These are phyloP conservation scores for Narthecium ossifragum DNA, from an alignment of 106 monocot genomes.

Conservation along the genomic window DNA sequence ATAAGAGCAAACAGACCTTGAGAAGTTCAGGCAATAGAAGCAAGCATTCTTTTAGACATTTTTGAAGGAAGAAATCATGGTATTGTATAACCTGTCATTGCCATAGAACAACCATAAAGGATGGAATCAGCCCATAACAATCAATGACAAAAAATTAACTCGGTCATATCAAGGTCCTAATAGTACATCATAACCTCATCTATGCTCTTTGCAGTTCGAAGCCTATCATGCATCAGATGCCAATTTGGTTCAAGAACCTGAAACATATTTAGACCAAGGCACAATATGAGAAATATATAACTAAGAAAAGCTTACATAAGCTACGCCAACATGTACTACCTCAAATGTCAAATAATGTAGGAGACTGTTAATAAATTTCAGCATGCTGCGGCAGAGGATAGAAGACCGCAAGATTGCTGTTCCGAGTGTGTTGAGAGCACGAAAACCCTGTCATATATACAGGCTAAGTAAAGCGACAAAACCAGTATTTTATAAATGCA, in stretches of 20 bases:
- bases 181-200: slow-evolving; percentile 62
- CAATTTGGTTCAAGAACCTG: slow-evolving; percentile 99
- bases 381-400: slow-evolving; percentile 91
- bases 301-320: neutral
- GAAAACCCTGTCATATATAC: slow-evolving; percentile 52
- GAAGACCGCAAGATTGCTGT: slow-evolving; percentile 76
- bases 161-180: neutral
- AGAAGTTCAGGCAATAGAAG: slow-evolving; percentile 83
- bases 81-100: slow-evolving; percentile 78
- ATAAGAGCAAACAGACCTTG: slow-evolving; percentile 35
- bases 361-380: slow-evolving; percentile 94
- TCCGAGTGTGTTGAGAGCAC: slow-evolving; percentile 58
- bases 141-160: neutral
- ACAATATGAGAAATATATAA: neutral
- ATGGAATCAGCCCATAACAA: neutral
- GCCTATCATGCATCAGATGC: slow-evolving; percentile 92
- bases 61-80: slow-evolving; percentile 92
- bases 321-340: slow-evolving; percentile 31
- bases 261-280: slow-evolving; percentile 6
- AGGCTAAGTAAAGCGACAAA: neutral
- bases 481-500: neutral
- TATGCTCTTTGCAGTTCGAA: slow-evolving; percentile 83
- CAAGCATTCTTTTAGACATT: slow-evolving; percentile 94
- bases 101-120: too few relatives aligned
- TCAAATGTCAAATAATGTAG: slow-evolving; percentile 97